Base-by-base conservation (phyloP, 495 filamentous ascomycete species). In the Daldinia caldariorum region DNA sequence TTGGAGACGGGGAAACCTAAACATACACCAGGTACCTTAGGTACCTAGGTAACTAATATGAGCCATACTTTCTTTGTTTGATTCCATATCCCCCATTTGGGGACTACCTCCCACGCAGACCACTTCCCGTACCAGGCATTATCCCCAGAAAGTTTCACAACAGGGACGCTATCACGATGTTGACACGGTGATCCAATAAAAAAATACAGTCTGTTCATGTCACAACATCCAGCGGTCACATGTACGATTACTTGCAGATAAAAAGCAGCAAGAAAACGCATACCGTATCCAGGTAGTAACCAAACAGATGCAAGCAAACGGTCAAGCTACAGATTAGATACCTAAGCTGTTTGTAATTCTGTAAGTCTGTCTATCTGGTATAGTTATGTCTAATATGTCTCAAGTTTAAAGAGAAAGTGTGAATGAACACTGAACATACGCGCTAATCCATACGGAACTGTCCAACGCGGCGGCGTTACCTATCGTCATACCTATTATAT, bases 281-380 rank as follows among this genome's bases (percentile, higher is more conserved):
- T 37, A 7, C 6, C 26, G 3, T 26, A 26, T 3, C 1, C 3
- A 26, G 26, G 4, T 41, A 41, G 38, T 3, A 41, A 5, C 2
- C 18, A 37, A 31, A 32, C 32, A 35, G 0, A n/a, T n/a, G n/a
- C 1, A 3, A 56, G 14, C 16, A 34, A 34, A 16, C 32, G n/a
- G 32, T 37, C 35, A 16, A 16, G 18, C 51, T 14, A 4, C 45
- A 47, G 26, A 43, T 69, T 55, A 26, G n/a, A n/a, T n/a, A n/a
- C n/a, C n/a, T n/a, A n/a, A n/a, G 55, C 45, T 55, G 20, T 34
- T 69, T 38, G 49, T 49, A 16, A 56, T 58, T 63, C 58, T 45
- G 53, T 3, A 26, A 26, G 26, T 26, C 26, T 26, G 26, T 71
- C 63, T 71, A 71, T 71, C 56, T 71, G 63, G 69, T 71, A 71